Conservation (phyloP, 2,329 filamentous ascomycete genomes). For the Leptographium wingfieldii region DNA sequence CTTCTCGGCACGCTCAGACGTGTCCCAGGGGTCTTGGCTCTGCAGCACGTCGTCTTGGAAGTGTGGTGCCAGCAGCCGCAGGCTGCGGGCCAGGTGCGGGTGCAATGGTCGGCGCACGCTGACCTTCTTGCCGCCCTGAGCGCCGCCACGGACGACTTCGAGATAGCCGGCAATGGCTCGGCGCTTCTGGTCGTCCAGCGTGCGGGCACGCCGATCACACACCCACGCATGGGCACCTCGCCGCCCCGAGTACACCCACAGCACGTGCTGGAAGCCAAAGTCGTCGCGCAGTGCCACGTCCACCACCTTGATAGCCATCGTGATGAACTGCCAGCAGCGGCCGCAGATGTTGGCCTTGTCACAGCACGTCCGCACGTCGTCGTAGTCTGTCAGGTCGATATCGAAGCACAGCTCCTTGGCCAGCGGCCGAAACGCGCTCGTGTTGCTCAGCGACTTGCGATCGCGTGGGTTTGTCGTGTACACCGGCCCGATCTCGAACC, state of each 20-base stretch:
- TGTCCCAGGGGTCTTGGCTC: slow-evolving; percentile 76
- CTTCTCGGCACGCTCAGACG: slow-evolving; percentile 56
- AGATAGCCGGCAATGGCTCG: slow-evolving; percentile 80
- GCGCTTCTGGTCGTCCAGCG: slow-evolving; percentile 74
- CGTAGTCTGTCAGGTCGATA: slow-evolving; percentile 98
- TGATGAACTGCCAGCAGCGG: slow-evolving; percentile 95
- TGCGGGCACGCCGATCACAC: slow-evolving; percentile 76
- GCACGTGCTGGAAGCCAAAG: slow-evolving; percentile 91
- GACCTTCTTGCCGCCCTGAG: slow-evolving; percentile 76
- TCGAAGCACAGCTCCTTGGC: slow-evolving; percentile 96
- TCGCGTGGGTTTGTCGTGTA: slow-evolving; percentile 91
- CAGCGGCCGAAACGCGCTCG: slow-evolving; percentile 70
- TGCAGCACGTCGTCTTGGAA: slow-evolving; percentile 74
- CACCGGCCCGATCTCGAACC: slow-evolving; percentile 97
- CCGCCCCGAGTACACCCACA: slow-evolving; percentile 97
- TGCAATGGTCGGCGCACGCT: slow-evolving; percentile 77
- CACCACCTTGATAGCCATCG: slow-evolving; percentile 92
- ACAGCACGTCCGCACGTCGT: slow-evolving; percentile 92
- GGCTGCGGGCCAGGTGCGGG: slow-evolving; percentile 77
- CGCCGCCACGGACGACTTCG: slow-evolving; percentile 76
- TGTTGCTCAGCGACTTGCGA: slow-evolving; percentile 73
- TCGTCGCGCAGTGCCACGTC: slow-evolving; percentile 81
- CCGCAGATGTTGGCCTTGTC: slow-evolving; percentile 83
- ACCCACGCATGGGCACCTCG: slow-evolving; percentile 98
- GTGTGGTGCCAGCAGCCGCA: slow-evolving; percentile 71